These are phyloP conservation scores for Adansonia grandidieri DNA, from an alignment of 441 rosid species.

Conservation along the genomic window DNA sequence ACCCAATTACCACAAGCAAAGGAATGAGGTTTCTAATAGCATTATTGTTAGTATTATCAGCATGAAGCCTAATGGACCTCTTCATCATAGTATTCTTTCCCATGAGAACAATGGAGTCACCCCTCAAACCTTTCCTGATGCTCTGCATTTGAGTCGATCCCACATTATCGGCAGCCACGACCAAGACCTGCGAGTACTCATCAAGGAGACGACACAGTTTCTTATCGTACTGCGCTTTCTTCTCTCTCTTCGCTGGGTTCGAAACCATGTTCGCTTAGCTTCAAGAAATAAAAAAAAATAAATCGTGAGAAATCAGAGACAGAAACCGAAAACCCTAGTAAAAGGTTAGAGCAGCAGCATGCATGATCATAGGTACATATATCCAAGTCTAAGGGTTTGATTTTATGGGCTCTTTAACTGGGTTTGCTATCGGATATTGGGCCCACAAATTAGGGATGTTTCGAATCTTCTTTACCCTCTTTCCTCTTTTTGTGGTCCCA, in stretches of 20 bases:
- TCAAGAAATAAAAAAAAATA: not conserved
- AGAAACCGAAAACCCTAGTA: not conserved
- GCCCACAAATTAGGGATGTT: not conserved
- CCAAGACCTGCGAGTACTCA: constrained; percentile 41
- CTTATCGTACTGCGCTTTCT: constrained; percentile 37
- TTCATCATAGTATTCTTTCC: constrained; percentile 56
- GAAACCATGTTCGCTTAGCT: constrained; percentile 20
- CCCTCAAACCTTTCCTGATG: constrained; percentile 43
- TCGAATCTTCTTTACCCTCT: not conserved
- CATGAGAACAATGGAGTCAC: constrained; percentile 44
- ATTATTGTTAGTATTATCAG: constrained; percentile 34
- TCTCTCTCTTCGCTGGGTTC: constrained; percentile 17
- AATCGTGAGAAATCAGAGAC: not conserved
- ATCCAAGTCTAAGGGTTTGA: not conserved
- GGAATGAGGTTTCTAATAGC: constrained; percentile 32
- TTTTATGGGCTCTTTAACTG: not conserved
- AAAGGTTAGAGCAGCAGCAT: not conserved
- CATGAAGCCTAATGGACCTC: constrained; percentile 41
- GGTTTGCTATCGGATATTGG: not conserved
- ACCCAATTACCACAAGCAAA: constrained; percentile 36
- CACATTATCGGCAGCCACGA: constrained; percentile 44
- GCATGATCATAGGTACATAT: not conserved
- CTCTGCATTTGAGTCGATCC: constrained; percentile 37
- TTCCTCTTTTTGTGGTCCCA: not conserved
- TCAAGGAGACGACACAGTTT: constrained; percentile 41